phyloP scores from a whole-genome alignment of 805 yeast genomes.

The Metahyphopichia silvanorum region DNA sequence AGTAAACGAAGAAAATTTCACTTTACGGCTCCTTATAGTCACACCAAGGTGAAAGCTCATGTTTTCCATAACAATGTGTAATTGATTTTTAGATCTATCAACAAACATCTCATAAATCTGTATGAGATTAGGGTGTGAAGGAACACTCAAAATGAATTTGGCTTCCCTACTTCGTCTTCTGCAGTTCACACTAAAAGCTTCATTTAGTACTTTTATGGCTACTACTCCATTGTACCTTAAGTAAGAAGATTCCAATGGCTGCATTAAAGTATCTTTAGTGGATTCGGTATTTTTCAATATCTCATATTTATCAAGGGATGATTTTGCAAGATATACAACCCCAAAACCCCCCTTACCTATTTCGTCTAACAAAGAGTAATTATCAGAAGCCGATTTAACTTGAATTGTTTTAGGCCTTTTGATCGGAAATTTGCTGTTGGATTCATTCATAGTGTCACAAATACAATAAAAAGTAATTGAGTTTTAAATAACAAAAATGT shows the following conservation, averaged over 20 bases:
- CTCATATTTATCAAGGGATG: conserved; percentile 18
- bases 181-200: conserved; percentile 31
- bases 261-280: conserved; percentile 49
- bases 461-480: no score
- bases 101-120: conserved; percentile 77
- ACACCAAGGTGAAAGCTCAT: conserved; percentile 82
- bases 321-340: conserved; percentile 60
- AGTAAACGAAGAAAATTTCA: conserved; percentile 54
- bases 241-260: conserved; percentile 28
- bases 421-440: no score
- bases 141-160: conserved; percentile 60
- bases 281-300: conserved; percentile 13
- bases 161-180: conserved; percentile 66
- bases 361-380: conserved; percentile 48
- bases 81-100: conserved; percentile 54
- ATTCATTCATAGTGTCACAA: no score
- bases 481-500: no score
- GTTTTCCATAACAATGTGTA: conserved; percentile 86
- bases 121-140: conserved; percentile 69
- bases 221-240: conserved; percentile 35
- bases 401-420: no score
- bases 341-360: conserved; percentile 81
- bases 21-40: conserved; percentile 61
- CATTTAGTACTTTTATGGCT: conserved; percentile 79
- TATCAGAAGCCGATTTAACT: conserved; percentile 4